These are phyloP conservation scores for Fusarium zealandicum DNA, from an alignment of 2,329 filamentous ascomycete genomes.

Conservation along the genomic window DNA sequence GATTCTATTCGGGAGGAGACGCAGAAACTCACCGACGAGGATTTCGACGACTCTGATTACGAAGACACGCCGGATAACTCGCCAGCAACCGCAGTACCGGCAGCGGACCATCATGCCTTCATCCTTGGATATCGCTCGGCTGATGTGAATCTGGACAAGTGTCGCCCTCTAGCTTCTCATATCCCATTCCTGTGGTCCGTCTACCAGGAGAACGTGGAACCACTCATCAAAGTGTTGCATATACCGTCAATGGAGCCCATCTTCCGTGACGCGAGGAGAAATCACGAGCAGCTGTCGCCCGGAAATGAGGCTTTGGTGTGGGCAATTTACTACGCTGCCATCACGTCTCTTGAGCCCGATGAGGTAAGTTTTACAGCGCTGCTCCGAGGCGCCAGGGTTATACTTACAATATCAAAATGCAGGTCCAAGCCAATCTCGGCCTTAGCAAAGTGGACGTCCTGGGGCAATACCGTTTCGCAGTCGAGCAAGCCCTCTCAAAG, in stretches of 20 bases:
- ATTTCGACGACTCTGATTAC: constrained; percentile 62
- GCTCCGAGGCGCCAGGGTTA: not conserved
- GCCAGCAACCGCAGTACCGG: constrained; percentile 44
- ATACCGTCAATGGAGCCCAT: constrained; percentile 69
- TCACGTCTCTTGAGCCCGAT: constrained; percentile 66
- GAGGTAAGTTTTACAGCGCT: constrained; percentile 53
- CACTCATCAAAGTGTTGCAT: constrained; percentile 75
- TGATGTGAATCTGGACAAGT: constrained; percentile 68
- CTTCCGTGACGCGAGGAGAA: constrained; percentile 66
- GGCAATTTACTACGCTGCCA: constrained; percentile 64
- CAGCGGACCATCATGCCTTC: constrained; percentile 71
- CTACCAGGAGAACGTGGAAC: constrained; percentile 77
- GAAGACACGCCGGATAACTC: constrained; percentile 63
- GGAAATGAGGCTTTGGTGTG: constrained; percentile 70
- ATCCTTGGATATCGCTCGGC: constrained; percentile 76
- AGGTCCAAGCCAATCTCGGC: constrained; percentile 51
- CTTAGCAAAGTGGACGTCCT: constrained; percentile 54
- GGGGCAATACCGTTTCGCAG: constrained; percentile 58
- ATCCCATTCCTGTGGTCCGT: constrained; percentile 73
- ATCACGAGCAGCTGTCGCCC: constrained; percentile 64
- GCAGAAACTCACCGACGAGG: constrained; percentile 54
- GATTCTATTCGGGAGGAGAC: constrained; percentile 58
- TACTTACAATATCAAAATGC: constrained; percentile 3
- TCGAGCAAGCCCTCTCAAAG: constrained; percentile 64
- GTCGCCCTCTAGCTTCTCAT: constrained; percentile 72